Evolutionary conservation across 2,329 filamentous ascomycete genomes (phyloP), one percentile per base, ranked within the genome.

Genomic region (Diaporthe ampelina): DNA sequence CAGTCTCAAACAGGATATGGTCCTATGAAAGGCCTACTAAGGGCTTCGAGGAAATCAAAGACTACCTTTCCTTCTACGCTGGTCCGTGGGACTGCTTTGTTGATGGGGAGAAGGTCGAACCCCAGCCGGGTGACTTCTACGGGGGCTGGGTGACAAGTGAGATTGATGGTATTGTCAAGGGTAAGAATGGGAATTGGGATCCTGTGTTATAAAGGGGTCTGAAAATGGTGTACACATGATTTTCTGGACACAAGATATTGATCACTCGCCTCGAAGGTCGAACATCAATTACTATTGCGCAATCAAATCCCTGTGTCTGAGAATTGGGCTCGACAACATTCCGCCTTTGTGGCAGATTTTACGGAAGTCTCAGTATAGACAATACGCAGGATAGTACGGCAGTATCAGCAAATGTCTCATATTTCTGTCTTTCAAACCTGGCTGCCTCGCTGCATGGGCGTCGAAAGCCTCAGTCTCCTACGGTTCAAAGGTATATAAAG

Each of bases 141-240:
- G 90, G 91, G 32, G 90, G 90, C 3, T 92, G 91, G 90, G 88
- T 90, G 75, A 91, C 89, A 65, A 87, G 86, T 75, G 90, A 92
- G 73, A 86, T 92, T 75, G 87, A 88, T 77, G 88, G 89, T 40
- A 85, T 86, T 61, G 82, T 86, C 74, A 86, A 87, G 80, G 85
- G 84, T 17, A 79, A 79, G 58, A 80, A 81, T 72, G 85, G 85
- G 7, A 85, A 85, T 57, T 79, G 80, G 59, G 82, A 86, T 69
- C 84, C 83, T 13, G 77, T 82, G 19, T 75, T 84, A 2, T 82
- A 70, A 74, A 21, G 13, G 9, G 26, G n/a, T 7, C 1, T 13
- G 1, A 15, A 1, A 40, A 15, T 13, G 11, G 0, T 7, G 0
- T 26, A 19, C 1, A 9, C 8, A 11, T 35, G 26, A 4, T 3